Evolutionary conservation across 192 early-diverging fungal genomes (phyloP).

Genomic region (Coemansia sp.): DNA sequence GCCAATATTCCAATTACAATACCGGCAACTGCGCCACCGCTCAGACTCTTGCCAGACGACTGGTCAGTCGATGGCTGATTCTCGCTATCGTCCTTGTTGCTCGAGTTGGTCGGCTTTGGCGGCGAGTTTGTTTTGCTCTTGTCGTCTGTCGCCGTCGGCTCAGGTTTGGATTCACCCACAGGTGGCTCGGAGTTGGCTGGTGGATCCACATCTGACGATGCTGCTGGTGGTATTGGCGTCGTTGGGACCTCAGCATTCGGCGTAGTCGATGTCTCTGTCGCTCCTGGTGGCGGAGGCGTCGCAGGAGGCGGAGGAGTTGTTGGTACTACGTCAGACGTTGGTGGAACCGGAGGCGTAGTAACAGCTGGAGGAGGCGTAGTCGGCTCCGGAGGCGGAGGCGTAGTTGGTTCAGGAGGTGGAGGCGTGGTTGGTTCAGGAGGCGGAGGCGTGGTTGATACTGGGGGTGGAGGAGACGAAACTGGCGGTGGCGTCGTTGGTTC

Average conservation of each 20-base stretch:
- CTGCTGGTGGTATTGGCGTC: background rate
- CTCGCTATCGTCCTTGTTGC: background rate
- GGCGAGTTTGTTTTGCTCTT: background rate
- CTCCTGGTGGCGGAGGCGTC: background rate
- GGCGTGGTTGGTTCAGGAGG: background rate
- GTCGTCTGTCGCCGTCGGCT: background rate
- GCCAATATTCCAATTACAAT: constrained; percentile 35
- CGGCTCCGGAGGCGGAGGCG: background rate
- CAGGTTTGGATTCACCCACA: background rate
- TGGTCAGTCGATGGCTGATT: background rate
- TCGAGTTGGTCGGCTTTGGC: background rate
- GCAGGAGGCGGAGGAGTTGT: background rate
- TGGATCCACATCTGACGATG: background rate
- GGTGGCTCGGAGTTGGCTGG: background rate
- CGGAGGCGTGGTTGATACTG: background rate
- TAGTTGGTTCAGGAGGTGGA: background rate
- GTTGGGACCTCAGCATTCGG: background rate
- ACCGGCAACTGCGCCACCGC: constrained; percentile 51
- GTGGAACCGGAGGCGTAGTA: background rate
- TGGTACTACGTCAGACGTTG: background rate
- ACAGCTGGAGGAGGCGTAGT: background rate
- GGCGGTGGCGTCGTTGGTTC: background rate
- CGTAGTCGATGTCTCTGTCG: background rate
- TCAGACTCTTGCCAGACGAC: constrained; percentile 20
- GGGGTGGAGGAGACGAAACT: background rate